Evolutionary conservation across 805 yeast genomes (phyloP), one percentile per base, ranked within the genome.

Genomic region (Candida sphagnicola): DNA sequence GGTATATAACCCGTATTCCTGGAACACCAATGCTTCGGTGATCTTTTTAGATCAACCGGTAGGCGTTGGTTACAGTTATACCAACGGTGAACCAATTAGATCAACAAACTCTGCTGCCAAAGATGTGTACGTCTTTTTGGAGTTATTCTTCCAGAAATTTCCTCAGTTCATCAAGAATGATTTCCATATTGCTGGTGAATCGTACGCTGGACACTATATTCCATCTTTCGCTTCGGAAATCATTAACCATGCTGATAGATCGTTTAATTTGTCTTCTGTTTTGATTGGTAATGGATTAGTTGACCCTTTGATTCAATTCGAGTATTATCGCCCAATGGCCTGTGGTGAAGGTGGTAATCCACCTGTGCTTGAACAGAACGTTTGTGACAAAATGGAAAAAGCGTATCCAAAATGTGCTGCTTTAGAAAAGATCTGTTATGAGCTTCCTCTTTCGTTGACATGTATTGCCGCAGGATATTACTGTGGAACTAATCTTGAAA

Each of bases 1-100:
- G n/a, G 74, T 75, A 21, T 69, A 64, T 59, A 91, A 91, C 63
- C 91, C 93, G 15, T 69, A 78, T 64, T 82, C 96, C 2, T 91
- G 98, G 98, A 91, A 90, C 62, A 69, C 73, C 49, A 86, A 89
- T 54, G 97, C 98, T 15, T 78, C 90, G 21, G 87, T 91, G 16
- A 83, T 91, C 46, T 91, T 84, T 67, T 73, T 91, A 44, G 98
- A 91, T 60, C 97, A 91, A 62, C 98, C 98, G 4, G 85, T 90
- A 31, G 85, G 85, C 38, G 96, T 86, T 24, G 98, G 98, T 13
- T 91, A 78, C 64, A 88, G 96, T 0, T 82, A 84, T 59, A 86
- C 95, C 17, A 60, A 51, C 6, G 73, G 80, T 10, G 72, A 77
- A 28, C 63, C 71, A 18, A 82, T 89, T 18, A 62, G 81, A 23